These are phyloP conservation scores for Aspergillus ochraceus DNA, from an alignment of 2,329 filamentous ascomycete genomes.

Conservation along the genomic window DNA sequence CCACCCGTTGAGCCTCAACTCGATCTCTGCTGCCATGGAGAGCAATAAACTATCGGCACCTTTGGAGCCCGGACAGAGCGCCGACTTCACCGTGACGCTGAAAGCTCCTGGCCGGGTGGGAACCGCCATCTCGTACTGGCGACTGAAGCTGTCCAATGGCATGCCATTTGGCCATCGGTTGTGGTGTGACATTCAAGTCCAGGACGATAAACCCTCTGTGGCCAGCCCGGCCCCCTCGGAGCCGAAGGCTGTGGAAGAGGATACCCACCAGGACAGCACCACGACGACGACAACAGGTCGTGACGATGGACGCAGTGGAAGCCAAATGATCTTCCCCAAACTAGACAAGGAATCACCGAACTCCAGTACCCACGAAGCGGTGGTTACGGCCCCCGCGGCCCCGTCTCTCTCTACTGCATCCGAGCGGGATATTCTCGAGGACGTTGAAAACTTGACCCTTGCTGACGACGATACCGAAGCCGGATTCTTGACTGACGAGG, in stretches of 20 bases:
- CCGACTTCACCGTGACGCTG: conserved; percentile 79
- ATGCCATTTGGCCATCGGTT: conserved; percentile 86
- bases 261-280: conserved; percentile 21
- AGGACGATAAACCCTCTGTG: conserved; percentile 20
- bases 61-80: conserved; percentile 71
- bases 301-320: conserved; percentile 43
- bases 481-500: conserved; percentile 92
- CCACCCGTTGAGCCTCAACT: conserved; percentile 73
- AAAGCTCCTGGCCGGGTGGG: conserved; percentile 76
- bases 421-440: conserved; percentile 53
- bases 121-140: conserved; percentile 93
- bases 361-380: conserved; percentile 69
- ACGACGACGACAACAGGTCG: conserved; percentile 27
- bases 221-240: conserved; percentile 10
- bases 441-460: conserved; percentile 58
- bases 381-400: conserved; percentile 30
- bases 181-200: conserved; percentile 87
- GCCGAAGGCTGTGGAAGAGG: conserved; percentile 31
- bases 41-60: conserved; percentile 72
- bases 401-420: conserved; percentile 45
- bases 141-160: conserved; percentile 77
- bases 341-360: conserved; percentile 90
- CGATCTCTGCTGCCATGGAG: conserved; percentile 76
- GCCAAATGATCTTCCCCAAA: conserved; percentile 94
- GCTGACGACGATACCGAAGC: conserved; percentile 54